Percentiles rank a stretch among this genome's conserved stretches.
Evolutionary conservation across 2,329 filamentous ascomycete species (phyloP).

Genomic region (Apiospora koreana): DNA sequence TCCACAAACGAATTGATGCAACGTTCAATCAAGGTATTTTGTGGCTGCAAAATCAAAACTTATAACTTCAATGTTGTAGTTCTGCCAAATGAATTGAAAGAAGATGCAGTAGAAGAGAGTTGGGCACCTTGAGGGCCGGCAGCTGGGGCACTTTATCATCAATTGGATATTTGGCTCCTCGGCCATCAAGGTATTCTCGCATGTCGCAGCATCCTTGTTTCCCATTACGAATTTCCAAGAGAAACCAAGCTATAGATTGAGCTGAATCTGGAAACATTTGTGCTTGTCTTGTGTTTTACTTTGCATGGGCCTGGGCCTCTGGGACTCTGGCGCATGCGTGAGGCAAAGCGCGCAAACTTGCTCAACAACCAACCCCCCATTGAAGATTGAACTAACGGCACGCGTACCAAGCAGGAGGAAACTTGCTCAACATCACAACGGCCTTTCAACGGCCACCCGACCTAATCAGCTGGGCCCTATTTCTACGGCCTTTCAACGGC

Average conservation of each 20-base stretch:
- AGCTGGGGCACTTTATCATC: neutral
- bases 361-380: conserved; percentile 27
- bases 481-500: neutral
- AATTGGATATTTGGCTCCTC: neutral
- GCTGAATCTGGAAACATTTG: neutral
- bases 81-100: neutral
- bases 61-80: neutral
- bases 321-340: conserved; percentile 13
- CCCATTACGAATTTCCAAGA: neutral
- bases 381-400: neutral
- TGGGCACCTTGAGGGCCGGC: conserved; percentile 3
- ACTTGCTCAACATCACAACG: conserved; percentile 10
- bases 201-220: neutral
- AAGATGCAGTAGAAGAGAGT: neutral
- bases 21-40: neutral
- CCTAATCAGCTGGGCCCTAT: neutral
- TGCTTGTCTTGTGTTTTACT: neutral
- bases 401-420: neutral
- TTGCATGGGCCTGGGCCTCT: too few species aligned
- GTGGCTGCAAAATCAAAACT: neutral
- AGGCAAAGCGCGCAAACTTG: conserved; percentile 32
- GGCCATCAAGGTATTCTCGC: conserved; percentile 9
- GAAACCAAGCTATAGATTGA: neutral
- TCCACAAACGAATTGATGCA: neutral
- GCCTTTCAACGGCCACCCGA: neutral